phyloP scores from a whole-genome alignment of 345 rosid genomes.

The Sonneratia alba region DNA sequence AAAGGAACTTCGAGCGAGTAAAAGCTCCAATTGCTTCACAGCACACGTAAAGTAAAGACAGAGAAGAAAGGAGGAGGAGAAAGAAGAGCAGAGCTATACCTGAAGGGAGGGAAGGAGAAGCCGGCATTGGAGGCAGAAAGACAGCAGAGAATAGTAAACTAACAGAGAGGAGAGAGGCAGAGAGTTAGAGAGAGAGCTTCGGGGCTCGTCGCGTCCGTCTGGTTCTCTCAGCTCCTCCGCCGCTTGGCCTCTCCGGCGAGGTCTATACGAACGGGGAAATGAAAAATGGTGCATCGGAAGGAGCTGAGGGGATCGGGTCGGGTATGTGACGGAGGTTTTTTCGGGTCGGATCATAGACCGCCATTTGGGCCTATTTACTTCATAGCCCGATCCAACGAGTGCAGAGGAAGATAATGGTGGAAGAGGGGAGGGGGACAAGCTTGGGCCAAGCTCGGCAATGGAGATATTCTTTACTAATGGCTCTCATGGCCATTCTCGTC shows the following conservation, averaged over 20 bases:
- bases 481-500: neutral
- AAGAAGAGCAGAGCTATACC: conserved; percentile 29
- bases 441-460: neutral
- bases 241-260: neutral
- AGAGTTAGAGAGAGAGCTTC: neutral
- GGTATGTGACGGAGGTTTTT: neutral
- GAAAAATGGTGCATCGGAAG: neutral
- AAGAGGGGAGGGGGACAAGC: neutral
- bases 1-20: neutral
- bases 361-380: neutral
- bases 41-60: neutral
- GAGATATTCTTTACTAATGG: neutral
- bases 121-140: conserved; percentile 46
- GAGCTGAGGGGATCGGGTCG: neutral
- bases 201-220: neutral
- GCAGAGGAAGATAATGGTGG: neutral
- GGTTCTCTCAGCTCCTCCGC: neutral
- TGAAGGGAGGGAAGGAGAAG: conserved; percentile 57
- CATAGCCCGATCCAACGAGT: neutral
- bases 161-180: conserved; percentile 3
- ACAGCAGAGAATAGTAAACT: neutral
- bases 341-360: neutral
- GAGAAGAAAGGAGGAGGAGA: neutral
- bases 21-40: conserved; percentile 2
- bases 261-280: neutral